Conservation (phyloP, 2,329 filamentous ascomycete genomes). For the Conoideocrella luteorostrata region DNA sequence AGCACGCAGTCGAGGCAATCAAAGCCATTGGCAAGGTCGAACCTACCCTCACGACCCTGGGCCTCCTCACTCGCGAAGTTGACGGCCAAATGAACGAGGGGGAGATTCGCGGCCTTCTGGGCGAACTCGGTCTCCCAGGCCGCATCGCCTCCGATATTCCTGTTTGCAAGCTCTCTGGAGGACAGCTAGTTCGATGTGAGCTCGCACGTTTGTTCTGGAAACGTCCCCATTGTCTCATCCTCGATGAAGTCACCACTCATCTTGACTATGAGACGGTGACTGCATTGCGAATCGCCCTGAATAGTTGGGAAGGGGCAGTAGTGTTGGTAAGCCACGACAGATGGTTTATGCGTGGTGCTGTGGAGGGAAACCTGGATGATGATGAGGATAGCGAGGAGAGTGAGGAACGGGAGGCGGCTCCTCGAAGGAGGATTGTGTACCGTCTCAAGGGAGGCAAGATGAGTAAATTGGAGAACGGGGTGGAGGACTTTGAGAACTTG, state of each 20-base stretch:
- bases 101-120: conserved; percentile 59
- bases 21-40: conserved; percentile 45
- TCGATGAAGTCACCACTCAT: conserved; percentile 82
- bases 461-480: conserved; percentile 49
- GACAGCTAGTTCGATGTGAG: conserved; percentile 63
- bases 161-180: conserved; percentile 67
- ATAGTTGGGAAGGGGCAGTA: conserved; percentile 65
- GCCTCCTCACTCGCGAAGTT: conserved; percentile 51
- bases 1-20: conserved; percentile 68
- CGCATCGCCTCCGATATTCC: conserved; percentile 67
- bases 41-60: conserved; percentile 56
- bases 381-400: conserved; percentile 26
- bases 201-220: conserved; percentile 63
- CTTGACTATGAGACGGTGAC: conserved; percentile 76
- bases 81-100: conserved; percentile 55
- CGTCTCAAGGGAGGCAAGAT: conserved; percentile 53
- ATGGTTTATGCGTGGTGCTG: conserved; percentile 69
- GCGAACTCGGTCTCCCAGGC: conserved; percentile 63
- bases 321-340: conserved; percentile 76
- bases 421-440: conserved; percentile 50
- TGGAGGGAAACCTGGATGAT: conserved; percentile 37
- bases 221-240: conserved; percentile 64
- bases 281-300: conserved; percentile 60
- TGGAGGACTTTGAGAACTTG: conserved; percentile 58
- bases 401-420: conserved; percentile 34